These are phyloP conservation scores for Citrus australasica DNA, from an alignment of 345 rosid genomes.

Conservation along the genomic window DNA sequence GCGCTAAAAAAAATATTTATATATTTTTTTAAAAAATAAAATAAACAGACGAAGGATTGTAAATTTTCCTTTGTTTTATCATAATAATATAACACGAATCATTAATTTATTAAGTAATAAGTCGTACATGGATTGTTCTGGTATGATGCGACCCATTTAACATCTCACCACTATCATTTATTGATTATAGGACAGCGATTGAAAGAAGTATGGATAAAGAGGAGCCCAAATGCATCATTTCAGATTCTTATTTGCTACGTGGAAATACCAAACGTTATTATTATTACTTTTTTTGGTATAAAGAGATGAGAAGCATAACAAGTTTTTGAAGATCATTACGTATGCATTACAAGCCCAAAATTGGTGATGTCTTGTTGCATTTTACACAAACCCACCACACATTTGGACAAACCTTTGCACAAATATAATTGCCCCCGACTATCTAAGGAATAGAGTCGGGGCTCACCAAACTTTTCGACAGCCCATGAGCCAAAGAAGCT, in stretches of 20 bases:
- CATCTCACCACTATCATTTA: no score
- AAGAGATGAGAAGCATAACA: background rate
- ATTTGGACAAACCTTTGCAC: background rate
- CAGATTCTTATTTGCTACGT: background rate
- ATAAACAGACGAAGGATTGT: no score
- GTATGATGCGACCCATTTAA: no score
- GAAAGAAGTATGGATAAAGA: background rate
- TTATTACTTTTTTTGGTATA: no score
- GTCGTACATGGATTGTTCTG: no score
- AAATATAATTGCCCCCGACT: background rate
- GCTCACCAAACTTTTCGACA: constrained; percentile 56
- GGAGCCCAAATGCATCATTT: background rate
- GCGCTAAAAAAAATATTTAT: no score
- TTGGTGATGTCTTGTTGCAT: background rate
- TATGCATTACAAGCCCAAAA: background rate
- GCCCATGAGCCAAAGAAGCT: constrained; percentile 60
- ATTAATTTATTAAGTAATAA: no score
- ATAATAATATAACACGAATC: no score
- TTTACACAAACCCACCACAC: background rate
- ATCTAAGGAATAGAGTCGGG: background rate
- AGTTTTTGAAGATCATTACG: background rate
- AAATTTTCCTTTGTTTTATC: background rate
- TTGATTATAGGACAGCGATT: background rate
- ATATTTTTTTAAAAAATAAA: no score
- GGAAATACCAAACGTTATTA: background rate